A percentile compares a stretch with the other conserved stretches of the same genome.
Evolutionary conservation across 176 grass and related monocot genomes (phyloP).

Genomic region (Aegilops umbellulata): DNA sequence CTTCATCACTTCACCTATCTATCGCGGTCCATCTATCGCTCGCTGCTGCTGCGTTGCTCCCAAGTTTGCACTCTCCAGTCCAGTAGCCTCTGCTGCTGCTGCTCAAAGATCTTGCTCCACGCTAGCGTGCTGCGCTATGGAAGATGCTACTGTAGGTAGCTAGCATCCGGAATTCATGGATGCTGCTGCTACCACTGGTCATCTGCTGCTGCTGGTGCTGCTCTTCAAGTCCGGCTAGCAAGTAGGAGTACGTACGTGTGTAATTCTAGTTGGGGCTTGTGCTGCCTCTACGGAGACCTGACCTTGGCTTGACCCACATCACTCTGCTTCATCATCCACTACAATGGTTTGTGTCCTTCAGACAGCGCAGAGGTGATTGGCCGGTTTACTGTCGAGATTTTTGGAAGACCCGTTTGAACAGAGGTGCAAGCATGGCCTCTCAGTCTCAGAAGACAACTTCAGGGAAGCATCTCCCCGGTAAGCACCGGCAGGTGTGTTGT

Average conservation of each 20-base stretch:
- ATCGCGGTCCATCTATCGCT: not conserved
- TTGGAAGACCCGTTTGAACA: no score
- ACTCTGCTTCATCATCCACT: no score
- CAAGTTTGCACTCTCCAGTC: not conserved
- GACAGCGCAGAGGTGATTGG: no score
- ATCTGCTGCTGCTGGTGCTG: not conserved
- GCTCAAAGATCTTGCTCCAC: constrained; percentile 17
- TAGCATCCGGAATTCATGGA: not conserved
- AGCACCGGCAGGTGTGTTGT: no score
- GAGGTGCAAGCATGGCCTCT: no score
- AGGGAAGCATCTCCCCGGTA: no score
- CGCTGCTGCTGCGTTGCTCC: not conserved
- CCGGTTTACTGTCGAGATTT: no score
- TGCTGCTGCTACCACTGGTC: not conserved
- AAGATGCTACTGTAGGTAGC: not conserved
- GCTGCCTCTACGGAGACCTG: not conserved
- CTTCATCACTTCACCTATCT: not conserved
- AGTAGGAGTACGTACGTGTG: no score
- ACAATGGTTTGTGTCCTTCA: no score
- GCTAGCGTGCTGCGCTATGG: not conserved
- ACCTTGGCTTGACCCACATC: no score
- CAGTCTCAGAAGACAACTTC: no score
- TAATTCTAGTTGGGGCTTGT: not conserved
- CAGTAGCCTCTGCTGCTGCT: not conserved
- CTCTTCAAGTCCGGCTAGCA: not conserved